phyloP scores from a whole-genome alignment of 345 rosid genomes.

The Camelina sativa region DNA sequence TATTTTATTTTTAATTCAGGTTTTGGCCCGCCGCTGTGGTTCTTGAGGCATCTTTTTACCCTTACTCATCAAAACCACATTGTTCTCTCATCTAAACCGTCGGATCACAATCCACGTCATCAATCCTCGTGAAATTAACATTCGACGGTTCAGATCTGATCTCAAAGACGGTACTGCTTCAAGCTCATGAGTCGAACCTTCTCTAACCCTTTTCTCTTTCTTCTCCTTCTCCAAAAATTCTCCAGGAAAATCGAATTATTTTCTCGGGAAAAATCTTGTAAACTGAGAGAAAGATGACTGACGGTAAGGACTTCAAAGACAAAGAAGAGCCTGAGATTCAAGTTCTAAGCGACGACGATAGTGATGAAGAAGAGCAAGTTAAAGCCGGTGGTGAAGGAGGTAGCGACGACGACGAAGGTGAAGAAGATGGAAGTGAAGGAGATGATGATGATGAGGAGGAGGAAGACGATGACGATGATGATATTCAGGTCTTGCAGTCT shows the following conservation, averaged over 20 bases:
- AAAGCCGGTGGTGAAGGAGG: slow-evolving; percentile 51
- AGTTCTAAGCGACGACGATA: slow-evolving; percentile 43
- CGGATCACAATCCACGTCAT: slow-evolving; percentile 56
- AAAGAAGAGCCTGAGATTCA: slow-evolving; percentile 45
- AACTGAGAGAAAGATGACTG: slow-evolving; percentile 51
- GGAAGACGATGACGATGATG: slow-evolving; percentile 55
- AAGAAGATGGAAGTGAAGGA: slow-evolving; percentile 48
- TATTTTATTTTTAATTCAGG: slow-evolving; percentile 7
- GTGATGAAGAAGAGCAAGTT: slow-evolving; percentile 46
- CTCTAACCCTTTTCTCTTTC: slow-evolving; percentile 31
- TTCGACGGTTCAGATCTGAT: slow-evolving; percentile 66
- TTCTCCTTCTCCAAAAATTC: slow-evolving; percentile 32
- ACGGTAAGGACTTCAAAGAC: slow-evolving; percentile 46
- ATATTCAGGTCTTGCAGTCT: slow-evolving; percentile 61
- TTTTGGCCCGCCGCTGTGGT: slow-evolving; percentile 35
- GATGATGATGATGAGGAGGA: slow-evolving; percentile 41
- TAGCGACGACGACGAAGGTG: slow-evolving; percentile 53
- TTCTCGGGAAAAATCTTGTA: slow-evolving; percentile 28
- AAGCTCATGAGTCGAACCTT: slow-evolving; percentile 53
- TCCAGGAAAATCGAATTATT: slow-evolving; percentile 23
- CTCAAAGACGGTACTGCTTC: slow-evolving; percentile 58
- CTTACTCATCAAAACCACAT: slow-evolving; percentile 45
- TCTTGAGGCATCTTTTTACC: slow-evolving; percentile 24
- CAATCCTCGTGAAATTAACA: slow-evolving; percentile 49
- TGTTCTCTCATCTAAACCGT: slow-evolving; percentile 50